These are phyloP conservation scores for Lasiodiplodia hormozganensis DNA, from an alignment of 2,329 filamentous ascomycete species.

Conservation along the genomic window DNA sequence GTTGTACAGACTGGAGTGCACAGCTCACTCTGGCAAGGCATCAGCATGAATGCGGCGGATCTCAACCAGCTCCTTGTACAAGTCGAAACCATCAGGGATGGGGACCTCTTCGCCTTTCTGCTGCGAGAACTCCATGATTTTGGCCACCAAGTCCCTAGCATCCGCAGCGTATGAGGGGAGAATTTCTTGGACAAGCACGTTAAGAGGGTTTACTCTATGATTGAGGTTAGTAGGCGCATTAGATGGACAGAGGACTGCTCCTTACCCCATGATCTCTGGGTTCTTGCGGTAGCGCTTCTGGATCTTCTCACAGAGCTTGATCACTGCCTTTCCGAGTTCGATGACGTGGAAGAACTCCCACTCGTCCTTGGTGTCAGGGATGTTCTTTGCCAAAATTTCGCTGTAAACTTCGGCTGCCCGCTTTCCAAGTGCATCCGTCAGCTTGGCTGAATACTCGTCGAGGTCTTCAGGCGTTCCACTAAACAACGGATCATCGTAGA, in stretches of 20 bases:
- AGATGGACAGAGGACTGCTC: conserved; percentile 30
- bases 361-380: conserved; percentile 78
- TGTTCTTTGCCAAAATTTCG: conserved; percentile 76
- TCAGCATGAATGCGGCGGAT: conserved; percentile 82
- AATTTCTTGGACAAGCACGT: conserved; percentile 79
- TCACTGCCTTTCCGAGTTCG: conserved; percentile 83
- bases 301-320: conserved; percentile 85
- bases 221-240: conserved; percentile 33
- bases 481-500: conserved; percentile 80
- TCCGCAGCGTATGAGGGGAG: conserved; percentile 92
- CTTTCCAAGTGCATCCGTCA: conserved; percentile 74
- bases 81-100: conserved; percentile 89
- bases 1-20: not conserved
- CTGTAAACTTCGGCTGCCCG: conserved; percentile 83
- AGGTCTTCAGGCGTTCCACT: conserved; percentile 72
- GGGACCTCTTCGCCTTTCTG: conserved; percentile 76
- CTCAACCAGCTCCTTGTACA: conserved; percentile 87
- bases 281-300: conserved; percentile 91
- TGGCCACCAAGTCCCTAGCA: conserved; percentile 80
- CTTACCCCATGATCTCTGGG: conserved; percentile 80
- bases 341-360: conserved; percentile 95
- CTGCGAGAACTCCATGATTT: conserved; percentile 77
- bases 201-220: conserved; percentile 61
- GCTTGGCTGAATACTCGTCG: conserved; percentile 73
- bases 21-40: conserved; percentile 67